A percentile compares a stretch with the other conserved stretches of the same genome.
Conservation (phyloP, 805 yeast species). For the Sporopachydermia lactativora region DNA sequence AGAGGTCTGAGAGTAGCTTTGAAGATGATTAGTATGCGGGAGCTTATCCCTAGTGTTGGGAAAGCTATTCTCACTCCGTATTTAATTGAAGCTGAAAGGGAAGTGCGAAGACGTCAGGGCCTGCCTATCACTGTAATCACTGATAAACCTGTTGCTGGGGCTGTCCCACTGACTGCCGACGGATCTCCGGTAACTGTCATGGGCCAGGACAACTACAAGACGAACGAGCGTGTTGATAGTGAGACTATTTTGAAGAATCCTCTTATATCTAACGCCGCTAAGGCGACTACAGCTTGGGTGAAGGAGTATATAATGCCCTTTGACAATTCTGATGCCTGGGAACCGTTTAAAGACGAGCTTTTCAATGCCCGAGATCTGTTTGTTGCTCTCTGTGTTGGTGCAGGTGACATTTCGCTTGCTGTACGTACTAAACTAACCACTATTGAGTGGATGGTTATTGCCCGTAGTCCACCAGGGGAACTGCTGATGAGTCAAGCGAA, state of each 20-base stretch:
- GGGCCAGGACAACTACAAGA: neutral
- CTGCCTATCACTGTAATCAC: constrained; percentile 4
- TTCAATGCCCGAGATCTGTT: constrained; percentile 66
- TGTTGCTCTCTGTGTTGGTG: constrained; percentile 53
- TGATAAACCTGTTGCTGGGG: neutral
- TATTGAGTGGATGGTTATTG: constrained; percentile 59
- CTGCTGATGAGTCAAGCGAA: constrained; percentile 53
- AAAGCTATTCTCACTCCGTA: constrained; percentile 50
- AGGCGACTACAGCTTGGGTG: neutral
- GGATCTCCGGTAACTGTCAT: neutral
- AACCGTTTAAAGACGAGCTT: constrained; percentile 63
- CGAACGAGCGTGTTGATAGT: neutral
- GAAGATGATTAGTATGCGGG: constrained; percentile 47
- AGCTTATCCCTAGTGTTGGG: constrained; percentile 31
- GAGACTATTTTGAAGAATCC: neutral
- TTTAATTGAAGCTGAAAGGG: constrained; percentile 50
- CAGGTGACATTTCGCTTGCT: constrained; percentile 54
- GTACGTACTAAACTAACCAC: constrained; percentile 46
- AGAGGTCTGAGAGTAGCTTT: constrained; percentile 58
- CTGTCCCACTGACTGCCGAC: neutral
- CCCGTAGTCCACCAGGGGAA: constrained; percentile 53
- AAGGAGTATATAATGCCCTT: neutral
- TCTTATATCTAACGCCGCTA: neutral
- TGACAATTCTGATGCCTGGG: constrained; percentile 38
- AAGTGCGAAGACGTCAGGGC: constrained; percentile 33